Base-by-base conservation (phyloP, 352 stramenopile genomes). In the Aphanomyces cochlioides region DNA sequence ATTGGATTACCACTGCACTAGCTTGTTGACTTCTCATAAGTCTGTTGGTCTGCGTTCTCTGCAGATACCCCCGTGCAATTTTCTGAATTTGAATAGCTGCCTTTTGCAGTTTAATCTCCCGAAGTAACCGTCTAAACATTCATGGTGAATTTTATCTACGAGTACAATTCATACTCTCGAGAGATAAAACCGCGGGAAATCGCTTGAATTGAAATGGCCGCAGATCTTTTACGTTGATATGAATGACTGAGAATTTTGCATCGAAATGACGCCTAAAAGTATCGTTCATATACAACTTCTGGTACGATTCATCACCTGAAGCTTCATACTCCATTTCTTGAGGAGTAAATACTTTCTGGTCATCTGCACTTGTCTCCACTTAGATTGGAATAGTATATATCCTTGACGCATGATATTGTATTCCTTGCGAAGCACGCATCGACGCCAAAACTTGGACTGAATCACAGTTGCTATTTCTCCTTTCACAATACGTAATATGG, bases 171-270 rank as follows among this genome's bases (percentile, higher is more conserved):
- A 47, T 61, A 70, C 64, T 41, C 17, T 28, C 64, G 64, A 45
- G 64, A 61, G 54, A 39, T 37, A 70, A 60, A 70, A 6, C 64
- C 64, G 8, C 64, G 64, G 12, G 17, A 75, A 59, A 91, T 90
- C 1, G 87, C 77, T 28, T 82, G 77, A 7, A 92, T 37, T n/a
- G 84, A 78, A 19, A 91, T 89, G 4, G 79, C 83, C 4, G 85
- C 83, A 13, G 74, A 64, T 58, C 83, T 85, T 21, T 78, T 75
- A 5, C 56, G 53, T 8, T 89, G 40, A 57, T 90, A 94, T 21
- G 56, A 72, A 7, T 77, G 81, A 15, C 13, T 39, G 2, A 59
- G 39, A 10, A 15, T 13, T 8, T 54, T 60, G 43, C 64, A 41
- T 5, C 64, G 64, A 19, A 13, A 43, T 6, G 38, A 47, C 5